Conservation (phyloP, 441 rosid species). For the Populus hybrid region DNA sequence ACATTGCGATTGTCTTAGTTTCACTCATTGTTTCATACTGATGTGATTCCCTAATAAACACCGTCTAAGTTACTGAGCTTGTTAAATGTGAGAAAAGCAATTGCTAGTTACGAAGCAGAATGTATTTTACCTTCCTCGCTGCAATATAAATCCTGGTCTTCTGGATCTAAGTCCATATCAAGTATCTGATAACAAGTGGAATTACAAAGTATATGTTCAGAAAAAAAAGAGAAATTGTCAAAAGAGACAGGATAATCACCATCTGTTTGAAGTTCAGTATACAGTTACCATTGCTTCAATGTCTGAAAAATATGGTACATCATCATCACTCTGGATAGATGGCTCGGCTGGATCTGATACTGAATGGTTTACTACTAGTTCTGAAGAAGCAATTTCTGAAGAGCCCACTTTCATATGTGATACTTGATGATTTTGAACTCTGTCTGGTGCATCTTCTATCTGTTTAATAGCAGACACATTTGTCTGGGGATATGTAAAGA, state of each 20-base stretch:
- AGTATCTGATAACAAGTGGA: conserved; percentile 52
- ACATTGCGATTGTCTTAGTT: neutral
- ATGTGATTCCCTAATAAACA: neutral
- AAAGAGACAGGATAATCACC: neutral
- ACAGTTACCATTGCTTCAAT: conserved; percentile 85
- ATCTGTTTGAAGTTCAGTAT: conserved; percentile 4
- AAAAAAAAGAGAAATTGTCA: conserved; percentile 5
- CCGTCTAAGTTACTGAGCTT: neutral
- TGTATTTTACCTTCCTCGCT: conserved; percentile 61
- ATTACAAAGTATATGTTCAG: neutral
- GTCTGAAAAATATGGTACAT: conserved; percentile 76
- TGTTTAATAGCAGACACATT: conserved; percentile 30
- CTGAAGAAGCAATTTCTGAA: conserved; percentile 28
- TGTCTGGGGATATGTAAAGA: conserved; percentile 26
- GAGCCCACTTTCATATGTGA: conserved; percentile 31
- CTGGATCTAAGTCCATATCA: conserved; percentile 95
- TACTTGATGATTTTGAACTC: conserved; percentile 36
- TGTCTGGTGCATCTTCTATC: conserved; percentile 27
- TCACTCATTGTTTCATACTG: conserved; percentile 4
- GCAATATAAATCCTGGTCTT: conserved; percentile 56
- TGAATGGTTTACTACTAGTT: conserved; percentile 29
- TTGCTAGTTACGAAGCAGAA: conserved; percentile 1
- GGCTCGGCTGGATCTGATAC: conserved; percentile 40
- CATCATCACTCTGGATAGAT: conserved; percentile 63
- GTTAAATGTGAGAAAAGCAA: neutral